Evolutionary conservation across 108 stramenopile genomes (phyloP).

Genomic region (Ochromonas danica): DNA sequence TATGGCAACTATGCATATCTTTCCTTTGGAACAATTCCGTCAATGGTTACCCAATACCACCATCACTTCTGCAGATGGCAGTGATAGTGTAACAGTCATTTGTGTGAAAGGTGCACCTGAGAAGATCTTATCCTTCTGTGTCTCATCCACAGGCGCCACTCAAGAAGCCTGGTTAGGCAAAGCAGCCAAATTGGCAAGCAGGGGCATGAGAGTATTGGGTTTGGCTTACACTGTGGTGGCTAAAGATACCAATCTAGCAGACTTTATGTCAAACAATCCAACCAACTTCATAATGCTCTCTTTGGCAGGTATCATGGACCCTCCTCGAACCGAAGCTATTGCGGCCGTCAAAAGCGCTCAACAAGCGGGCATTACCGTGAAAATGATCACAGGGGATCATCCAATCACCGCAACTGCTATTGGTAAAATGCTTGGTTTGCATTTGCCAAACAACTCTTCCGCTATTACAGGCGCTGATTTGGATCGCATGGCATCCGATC

Average conservation of each 20-base stretch:
- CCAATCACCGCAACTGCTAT: constrained; percentile 86
- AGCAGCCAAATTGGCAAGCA: not conserved
- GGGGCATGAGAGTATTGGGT: constrained; percentile 21
- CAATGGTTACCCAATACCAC: not conserved
- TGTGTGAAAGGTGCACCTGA: constrained; percentile 17
- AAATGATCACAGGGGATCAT: constrained; percentile 97
- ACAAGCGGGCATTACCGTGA: constrained; percentile 86
- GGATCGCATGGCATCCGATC: not conserved
- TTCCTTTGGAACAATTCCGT: not conserved
- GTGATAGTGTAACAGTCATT: not conserved
- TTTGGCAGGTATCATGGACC: constrained; percentile 54
- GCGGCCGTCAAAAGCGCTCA: constrained; percentile 83
- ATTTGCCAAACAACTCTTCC: not conserved
- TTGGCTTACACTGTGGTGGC: constrained; percentile 11
- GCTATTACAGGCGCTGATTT: not conserved
- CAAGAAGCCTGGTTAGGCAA: not conserved
- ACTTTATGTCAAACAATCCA: not conserved
- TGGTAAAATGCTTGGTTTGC: constrained; percentile 74
- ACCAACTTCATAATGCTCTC: constrained; percentile 2
- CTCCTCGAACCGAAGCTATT: constrained; percentile 75
- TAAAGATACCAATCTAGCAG: constrained; percentile 18
- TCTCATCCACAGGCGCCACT: not conserved
- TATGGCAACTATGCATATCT: not conserved
- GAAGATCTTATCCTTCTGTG: not conserved
- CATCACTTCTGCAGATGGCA: not conserved